Percentiles rank a stretch among this genome's conserved stretches.
Evolutionary conservation across 441 rosid species (phyloP).

Genomic region (Populus hybrid): DNA sequence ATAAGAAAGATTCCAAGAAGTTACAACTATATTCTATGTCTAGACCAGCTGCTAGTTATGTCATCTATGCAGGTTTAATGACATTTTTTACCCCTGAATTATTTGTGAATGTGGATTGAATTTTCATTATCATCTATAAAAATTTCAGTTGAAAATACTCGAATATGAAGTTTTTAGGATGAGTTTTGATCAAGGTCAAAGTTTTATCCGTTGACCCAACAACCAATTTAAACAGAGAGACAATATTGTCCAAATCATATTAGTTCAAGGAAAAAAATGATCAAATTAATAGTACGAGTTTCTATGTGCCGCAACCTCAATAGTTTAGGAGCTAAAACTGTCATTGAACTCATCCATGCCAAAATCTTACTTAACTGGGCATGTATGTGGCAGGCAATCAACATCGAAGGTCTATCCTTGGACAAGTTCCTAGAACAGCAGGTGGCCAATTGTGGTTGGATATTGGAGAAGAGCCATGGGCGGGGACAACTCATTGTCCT

Average conservation of each 20-base stretch:
- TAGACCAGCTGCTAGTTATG: not conserved
- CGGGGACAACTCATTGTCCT: constrained; percentile 57
- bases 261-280: not conserved
- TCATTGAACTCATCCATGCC: not conserved
- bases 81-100: no score
- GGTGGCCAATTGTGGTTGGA: constrained; percentile 65
- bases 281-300: not conserved
- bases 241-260: not conserved
- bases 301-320: not conserved
- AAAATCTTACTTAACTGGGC: constrained; percentile 4
- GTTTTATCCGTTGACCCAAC: not conserved
- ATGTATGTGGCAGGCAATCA: constrained; percentile 57
- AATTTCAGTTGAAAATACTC: not conserved
- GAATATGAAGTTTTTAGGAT: not conserved
- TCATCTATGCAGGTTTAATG: not conserved
- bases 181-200: not conserved
- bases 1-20: not conserved
- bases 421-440: constrained; percentile 89
- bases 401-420: constrained; percentile 74
- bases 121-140: not conserved
- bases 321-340: not conserved
- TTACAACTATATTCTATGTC: not conserved
- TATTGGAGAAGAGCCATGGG: constrained; percentile 60
- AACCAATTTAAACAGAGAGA: not conserved
- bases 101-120: no score